These are phyloP conservation scores for Lachnellula occidentalis DNA, from an alignment of 2,329 filamentous ascomycete species.

Conservation along the genomic window DNA sequence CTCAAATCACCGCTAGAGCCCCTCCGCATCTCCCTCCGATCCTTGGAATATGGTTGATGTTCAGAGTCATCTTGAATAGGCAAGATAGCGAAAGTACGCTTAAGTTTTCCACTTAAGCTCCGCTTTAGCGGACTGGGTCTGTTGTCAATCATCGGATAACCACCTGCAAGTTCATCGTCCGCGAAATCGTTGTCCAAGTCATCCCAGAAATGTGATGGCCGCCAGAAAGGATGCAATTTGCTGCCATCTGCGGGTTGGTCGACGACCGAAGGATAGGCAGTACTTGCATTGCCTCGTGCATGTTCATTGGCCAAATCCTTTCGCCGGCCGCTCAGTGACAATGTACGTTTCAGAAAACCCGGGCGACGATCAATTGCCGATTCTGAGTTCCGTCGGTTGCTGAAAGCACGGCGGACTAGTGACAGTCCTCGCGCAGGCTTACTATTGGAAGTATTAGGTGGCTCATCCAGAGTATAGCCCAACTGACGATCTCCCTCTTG, in stretches of 20 bases:
- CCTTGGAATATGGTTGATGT: conserved; percentile 35
- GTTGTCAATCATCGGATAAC: conserved; percentile 45
- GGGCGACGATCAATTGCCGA: conserved; percentile 43
- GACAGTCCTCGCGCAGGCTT: conserved; percentile 44
- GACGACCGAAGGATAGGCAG: conserved; percentile 38
- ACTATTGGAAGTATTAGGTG: conserved; percentile 31
- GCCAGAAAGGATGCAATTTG: conserved; percentile 57
- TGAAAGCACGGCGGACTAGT: conserved; percentile 49
- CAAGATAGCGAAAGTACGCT: conserved; percentile 56
- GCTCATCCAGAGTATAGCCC: conserved; percentile 45
- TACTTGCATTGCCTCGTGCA: conserved; percentile 20
- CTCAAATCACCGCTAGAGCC: conserved; percentile 55
- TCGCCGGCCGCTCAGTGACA: conserved; percentile 22
- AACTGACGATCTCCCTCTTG: conserved; percentile 46
- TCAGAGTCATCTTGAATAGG: conserved; percentile 43
- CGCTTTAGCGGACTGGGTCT: conserved; percentile 41
- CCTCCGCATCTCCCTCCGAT: conserved; percentile 53
- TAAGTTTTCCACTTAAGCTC: conserved; percentile 40
- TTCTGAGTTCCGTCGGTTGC: conserved; percentile 43
- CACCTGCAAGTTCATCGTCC: conserved; percentile 18
- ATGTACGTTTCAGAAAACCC: conserved; percentile 47
- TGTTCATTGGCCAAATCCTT: conserved; percentile 18
- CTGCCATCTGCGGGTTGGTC: conserved; percentile 46
- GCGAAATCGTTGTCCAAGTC: conserved; percentile 35
- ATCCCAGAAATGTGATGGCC: conserved; percentile 44